phyloP scores from a whole-genome alignment of 169 alveolate genomes.

The Blepharisma undulans region DNA sequence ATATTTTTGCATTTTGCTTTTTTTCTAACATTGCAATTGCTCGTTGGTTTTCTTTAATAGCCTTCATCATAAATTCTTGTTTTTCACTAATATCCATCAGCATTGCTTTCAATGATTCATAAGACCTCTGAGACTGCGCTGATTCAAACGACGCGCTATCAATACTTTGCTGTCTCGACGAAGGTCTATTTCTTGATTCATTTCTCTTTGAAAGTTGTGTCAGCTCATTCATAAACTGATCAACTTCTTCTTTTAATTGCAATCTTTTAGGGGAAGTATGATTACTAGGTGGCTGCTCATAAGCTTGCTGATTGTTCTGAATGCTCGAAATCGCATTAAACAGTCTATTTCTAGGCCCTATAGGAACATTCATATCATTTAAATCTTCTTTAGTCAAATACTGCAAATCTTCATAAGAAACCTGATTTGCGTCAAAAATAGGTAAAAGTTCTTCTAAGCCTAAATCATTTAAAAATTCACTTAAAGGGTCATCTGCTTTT shows the following conservation, averaged over 20 bases:
- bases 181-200: background rate
- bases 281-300: background rate
- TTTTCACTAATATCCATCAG: conserved; percentile 12
- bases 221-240: conserved; percentile 22
- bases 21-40: conserved; percentile 10
- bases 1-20: background rate
- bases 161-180: conserved; percentile 8
- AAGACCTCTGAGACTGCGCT: background rate
- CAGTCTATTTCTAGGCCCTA: conserved; percentile 42
- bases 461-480: conserved; percentile 1
- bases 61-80: conserved; percentile 30
- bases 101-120: background rate
- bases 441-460: background rate
- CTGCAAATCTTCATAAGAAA: conserved; percentile 6
- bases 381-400: conserved; percentile 32
- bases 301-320: background rate
- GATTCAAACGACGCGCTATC: conserved; percentile 19
- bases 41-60: conserved; percentile 36
- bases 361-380: conserved; percentile 10
- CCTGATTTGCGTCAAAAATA: background rate
- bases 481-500: background rate
- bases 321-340: conserved; percentile 9
- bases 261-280: conserved; percentile 1
- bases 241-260: conserved; percentile 23
- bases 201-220: background rate